Conservation (phyloP, 192 early-diverging fungal species). For the Blastocladiella britannica region DNA sequence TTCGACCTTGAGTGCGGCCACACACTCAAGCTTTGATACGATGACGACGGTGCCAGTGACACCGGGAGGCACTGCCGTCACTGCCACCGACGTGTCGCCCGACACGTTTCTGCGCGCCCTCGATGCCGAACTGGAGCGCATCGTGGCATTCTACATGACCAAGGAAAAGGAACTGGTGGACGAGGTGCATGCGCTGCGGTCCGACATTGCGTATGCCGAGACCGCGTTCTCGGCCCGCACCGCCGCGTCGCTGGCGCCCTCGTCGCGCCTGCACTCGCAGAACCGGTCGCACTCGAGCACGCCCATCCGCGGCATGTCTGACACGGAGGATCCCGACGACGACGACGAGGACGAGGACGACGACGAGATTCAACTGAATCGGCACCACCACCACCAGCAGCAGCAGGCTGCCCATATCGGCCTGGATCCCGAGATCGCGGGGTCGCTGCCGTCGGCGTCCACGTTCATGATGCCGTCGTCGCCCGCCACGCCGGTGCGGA, state of each 20-base stretch:
- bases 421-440: neutral
- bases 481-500: slow-evolving; percentile 4
- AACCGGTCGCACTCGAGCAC: neutral
- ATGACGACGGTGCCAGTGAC: no score
- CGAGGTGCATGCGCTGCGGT: slow-evolving; percentile 38
- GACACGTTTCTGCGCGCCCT: slow-evolving; percentile 43
- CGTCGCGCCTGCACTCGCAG: neutral
- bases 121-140: slow-evolving; percentile 66
- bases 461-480: neutral
- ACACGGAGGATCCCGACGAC: neutral
- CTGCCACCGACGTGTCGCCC: neutral
- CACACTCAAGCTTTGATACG: no score
- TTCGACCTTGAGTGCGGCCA: neutral
- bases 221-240: neutral
- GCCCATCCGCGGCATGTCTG: neutral
- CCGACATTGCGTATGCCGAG: slow-evolving; percentile 28
- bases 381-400: slow-evolving; percentile 9
- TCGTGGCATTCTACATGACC: slow-evolving; percentile 56
- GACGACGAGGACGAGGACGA: slow-evolving; percentile 3
- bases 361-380: slow-evolving; percentile 9
- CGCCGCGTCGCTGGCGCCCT: neutral
- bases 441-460: slow-evolving; percentile 6
- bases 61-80: no score
- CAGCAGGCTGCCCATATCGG: no score
- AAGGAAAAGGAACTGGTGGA: slow-evolving; percentile 61